A percentile compares a stretch with the other conserved stretches of the same genome.
These are phyloP conservation scores for Ophiostoma pallidulum DNA, from an alignment of 2,329 filamentous ascomycete genomes.

Conservation along the genomic window DNA sequence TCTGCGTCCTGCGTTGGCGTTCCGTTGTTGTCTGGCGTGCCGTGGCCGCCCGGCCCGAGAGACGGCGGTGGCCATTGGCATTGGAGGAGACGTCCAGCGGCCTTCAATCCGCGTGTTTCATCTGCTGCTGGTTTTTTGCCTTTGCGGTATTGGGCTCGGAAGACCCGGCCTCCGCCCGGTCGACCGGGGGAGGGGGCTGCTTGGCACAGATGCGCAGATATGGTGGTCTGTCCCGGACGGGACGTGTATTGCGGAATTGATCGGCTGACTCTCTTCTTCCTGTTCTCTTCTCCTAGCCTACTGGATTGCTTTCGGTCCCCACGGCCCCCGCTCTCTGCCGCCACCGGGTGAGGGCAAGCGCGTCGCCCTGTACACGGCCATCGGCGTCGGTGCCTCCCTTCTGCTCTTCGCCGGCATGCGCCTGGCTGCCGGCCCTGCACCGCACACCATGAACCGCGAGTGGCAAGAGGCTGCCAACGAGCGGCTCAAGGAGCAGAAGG, in stretches of 20 bases:
- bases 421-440: conserved; percentile 59
- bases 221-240: too few relatives aligned
- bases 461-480: conserved; percentile 95
- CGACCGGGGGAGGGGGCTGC: too few relatives aligned
- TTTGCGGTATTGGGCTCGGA: neutral
- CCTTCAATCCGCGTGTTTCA: too few relatives aligned
- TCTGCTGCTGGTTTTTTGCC: too few relatives aligned
- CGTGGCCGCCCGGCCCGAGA: too few relatives aligned
- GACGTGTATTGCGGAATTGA: neutral
- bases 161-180: too few relatives aligned
- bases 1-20: neutral
- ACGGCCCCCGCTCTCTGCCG: conserved; percentile 76
- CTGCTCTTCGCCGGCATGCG: conserved; percentile 65
- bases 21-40: too few relatives aligned
- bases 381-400: conserved; percentile 58
- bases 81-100: neutral
- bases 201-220: too few relatives aligned
- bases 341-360: conserved; percentile 80
- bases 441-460: conserved; percentile 89
- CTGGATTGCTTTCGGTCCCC: conserved; percentile 96
- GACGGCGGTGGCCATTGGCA: neutral
- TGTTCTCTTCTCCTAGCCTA: conserved; percentile 54
- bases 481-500: conserved; percentile 76
- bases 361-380: conserved; percentile 61
- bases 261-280: neutral